phyloP scores from a whole-genome alignment of 1,284 basidiomycete genomes.

The Marasmius tenuissimus region DNA sequence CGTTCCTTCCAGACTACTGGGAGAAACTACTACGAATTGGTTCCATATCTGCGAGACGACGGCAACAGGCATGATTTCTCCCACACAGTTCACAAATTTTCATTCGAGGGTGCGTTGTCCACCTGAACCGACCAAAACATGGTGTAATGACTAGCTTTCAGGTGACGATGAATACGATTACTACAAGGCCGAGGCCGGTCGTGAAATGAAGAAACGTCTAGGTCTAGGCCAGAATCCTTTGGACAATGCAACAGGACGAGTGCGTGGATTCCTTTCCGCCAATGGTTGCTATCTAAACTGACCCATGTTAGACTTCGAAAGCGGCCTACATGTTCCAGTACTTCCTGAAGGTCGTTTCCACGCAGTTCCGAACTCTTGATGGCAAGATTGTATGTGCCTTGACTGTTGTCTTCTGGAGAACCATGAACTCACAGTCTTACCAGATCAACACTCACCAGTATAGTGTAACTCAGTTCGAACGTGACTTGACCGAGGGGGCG shows the following conservation, averaged over 20 bases:
- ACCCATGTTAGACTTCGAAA: constrained; percentile 51
- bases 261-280: constrained; percentile 28
- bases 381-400: constrained; percentile 59
- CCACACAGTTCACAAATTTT: constrained; percentile 82
- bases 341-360: constrained; percentile 97
- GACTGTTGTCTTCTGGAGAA: neutral
- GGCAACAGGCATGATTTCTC: constrained; percentile 92
- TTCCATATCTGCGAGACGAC: constrained; percentile 92
- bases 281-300: constrained; percentile 4
- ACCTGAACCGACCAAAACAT: neutral
- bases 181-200: constrained; percentile 59
- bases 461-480: constrained; percentile 94
- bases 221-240: constrained; percentile 81
- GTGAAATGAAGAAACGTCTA: constrained; percentile 74
- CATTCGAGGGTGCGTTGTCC: constrained; percentile 62
- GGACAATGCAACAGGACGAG: constrained; percentile 67
- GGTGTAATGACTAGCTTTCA: constrained; percentile 14
- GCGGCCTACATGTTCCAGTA: constrained; percentile 93
- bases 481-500: constrained; percentile 71
- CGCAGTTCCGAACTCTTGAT: constrained; percentile 83
- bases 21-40: constrained; percentile 88
- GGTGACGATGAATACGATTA: constrained; percentile 76
- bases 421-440: constrained; percentile 3
- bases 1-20: constrained; percentile 89
- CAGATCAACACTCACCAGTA: constrained; percentile 88